Evolutionary conservation across 768 basidiomycete species (phyloP).

Genomic region (Termitomyces sp.): DNA sequence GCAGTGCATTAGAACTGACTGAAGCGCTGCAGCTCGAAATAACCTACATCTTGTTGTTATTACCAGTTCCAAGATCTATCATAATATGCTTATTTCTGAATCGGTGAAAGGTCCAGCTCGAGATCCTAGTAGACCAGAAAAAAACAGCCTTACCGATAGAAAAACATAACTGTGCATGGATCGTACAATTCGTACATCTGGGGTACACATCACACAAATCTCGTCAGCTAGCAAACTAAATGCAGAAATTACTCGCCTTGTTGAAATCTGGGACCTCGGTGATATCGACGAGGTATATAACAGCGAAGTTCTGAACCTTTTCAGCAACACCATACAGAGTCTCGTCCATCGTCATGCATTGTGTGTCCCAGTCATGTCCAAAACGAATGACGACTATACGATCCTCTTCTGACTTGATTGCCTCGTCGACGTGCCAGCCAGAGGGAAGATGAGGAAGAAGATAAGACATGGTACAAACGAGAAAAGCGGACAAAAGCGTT

Average conservation of each 20-base stretch:
- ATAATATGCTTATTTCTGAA: conserved; percentile 97
- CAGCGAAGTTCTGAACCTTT: conserved; percentile 98
- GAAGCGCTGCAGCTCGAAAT: not conserved
- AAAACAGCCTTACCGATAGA: conserved; percentile 72
- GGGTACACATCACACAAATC: not conserved
- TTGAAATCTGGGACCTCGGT: conserved; percentile 98
- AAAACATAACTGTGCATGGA: conserved; percentile 97
- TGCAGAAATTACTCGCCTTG: conserved; percentile 56
- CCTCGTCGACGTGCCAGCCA: conserved; percentile 99
- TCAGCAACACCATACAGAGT: conserved; percentile 89
- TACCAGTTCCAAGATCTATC: conserved; percentile 99
- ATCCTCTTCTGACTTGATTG: conserved; percentile 97
- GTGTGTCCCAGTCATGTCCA: conserved; percentile 88
- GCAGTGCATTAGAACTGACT: conserved; percentile 9
- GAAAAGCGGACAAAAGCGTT: not conserved
- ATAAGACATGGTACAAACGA: conserved; percentile 63
- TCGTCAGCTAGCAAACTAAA: not conserved
- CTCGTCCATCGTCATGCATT: conserved; percentile 99
- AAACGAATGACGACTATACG: conserved; percentile 93
- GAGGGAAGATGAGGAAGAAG: conserved; percentile 86
- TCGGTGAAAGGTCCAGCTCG: conserved; percentile 8
- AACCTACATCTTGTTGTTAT: conserved; percentile 97
- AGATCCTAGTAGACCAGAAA: not conserved
- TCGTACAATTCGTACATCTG: conserved; percentile 99
- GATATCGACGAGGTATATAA: conserved; percentile 94